Evolutionary conservation across 805 yeast genomes (phyloP).

Genomic region (Maudiozyma bulderi): DNA sequence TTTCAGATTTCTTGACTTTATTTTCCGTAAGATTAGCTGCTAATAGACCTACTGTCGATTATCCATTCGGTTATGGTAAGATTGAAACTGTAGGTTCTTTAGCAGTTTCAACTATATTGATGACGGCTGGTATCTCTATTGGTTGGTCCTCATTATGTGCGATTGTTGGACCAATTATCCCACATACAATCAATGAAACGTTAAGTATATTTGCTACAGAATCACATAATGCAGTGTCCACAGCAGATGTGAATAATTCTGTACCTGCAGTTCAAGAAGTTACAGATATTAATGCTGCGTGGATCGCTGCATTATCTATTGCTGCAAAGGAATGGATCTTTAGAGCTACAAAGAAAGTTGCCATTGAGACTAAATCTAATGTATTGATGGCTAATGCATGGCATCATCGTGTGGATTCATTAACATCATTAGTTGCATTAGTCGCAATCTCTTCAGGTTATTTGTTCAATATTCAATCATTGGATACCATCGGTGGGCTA

Average conservation of each 20-base stretch:
- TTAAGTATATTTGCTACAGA: slow-evolving; percentile 16
- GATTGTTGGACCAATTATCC: slow-evolving; percentile 56
- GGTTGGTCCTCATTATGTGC: slow-evolving; percentile 75
- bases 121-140: slow-evolving; percentile 81
- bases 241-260: background rate
- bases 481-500: slow-evolving; percentile 86
- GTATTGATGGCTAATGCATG: slow-evolving; percentile 93
- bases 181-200: slow-evolving; percentile 48
- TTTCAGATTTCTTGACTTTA: slow-evolving; percentile 80
- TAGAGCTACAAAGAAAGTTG: slow-evolving; percentile 72
- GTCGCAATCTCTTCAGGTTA: slow-evolving; percentile 78
- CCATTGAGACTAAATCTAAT: slow-evolving; percentile 64
- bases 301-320: slow-evolving; percentile 85
- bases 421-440: slow-evolving; percentile 84
- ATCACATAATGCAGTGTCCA: slow-evolving; percentile 20
- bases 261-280: slow-evolving; percentile 21
- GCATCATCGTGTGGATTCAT: slow-evolving; percentile 92
- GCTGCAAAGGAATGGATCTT: slow-evolving; percentile 78
- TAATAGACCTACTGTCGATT: slow-evolving; percentile 46
- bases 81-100: slow-evolving; percentile 86
- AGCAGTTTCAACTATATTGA: slow-evolving; percentile 70
- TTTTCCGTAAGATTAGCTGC: slow-evolving; percentile 76
- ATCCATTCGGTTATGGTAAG: slow-evolving; percentile 87
- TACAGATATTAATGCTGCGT: slow-evolving; percentile 80
- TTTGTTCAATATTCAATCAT: slow-evolving; percentile 63